A percentile compares a stretch with the other conserved stretches of the same genome.
Conservation (phyloP, 2,329 filamentous ascomycete species). For the Sphaerostilbella broomeana region DNA sequence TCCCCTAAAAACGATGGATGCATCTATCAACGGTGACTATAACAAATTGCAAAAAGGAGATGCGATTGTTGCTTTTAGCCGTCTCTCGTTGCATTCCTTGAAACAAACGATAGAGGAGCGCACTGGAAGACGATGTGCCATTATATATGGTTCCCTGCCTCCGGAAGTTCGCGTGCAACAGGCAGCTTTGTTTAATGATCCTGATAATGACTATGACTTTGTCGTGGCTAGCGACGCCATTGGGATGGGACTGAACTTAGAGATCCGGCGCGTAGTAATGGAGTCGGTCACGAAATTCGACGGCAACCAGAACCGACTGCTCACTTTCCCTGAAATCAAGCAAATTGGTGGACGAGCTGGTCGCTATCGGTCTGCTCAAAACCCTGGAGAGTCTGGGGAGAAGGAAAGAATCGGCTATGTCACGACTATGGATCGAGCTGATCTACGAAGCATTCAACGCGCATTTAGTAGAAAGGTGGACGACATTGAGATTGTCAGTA, state of each 20-base stretch:
- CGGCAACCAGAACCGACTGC: conserved; percentile 46
- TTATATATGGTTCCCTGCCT: conserved; percentile 86
- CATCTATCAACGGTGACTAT: conserved; percentile 58
- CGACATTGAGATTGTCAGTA: conserved; percentile 62
- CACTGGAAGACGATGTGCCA: conserved; percentile 76
- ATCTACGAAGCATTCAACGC: conserved; percentile 55
- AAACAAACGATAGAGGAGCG: conserved; percentile 68
- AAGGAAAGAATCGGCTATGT: conserved; percentile 60
- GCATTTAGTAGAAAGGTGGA: conserved; percentile 59
- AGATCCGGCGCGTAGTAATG: conserved; percentile 85
- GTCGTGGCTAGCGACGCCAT: conserved; percentile 93
- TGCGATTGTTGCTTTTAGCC: conserved; percentile 80
- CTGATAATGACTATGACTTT: conserved; percentile 90
- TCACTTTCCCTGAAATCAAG: conserved; percentile 75
- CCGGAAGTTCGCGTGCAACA: conserved; percentile 91
- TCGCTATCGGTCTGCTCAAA: conserved; percentile 63
- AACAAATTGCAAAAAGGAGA: conserved; percentile 76
- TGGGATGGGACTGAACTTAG: conserved; percentile 93
- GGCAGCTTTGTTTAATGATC: conserved; percentile 89
- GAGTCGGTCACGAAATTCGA: conserved; percentile 70
- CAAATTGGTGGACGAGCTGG: conserved; percentile 93
- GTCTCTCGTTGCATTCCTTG: conserved; percentile 72
- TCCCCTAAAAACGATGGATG: conserved; percentile 59
- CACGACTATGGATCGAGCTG: conserved; percentile 66
- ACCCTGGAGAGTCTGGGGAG: conserved; percentile 11